These are phyloP conservation scores for Ustilago tritici DNA, from an alignment of 1,284 basidiomycete genomes.

Conservation along the genomic window DNA sequence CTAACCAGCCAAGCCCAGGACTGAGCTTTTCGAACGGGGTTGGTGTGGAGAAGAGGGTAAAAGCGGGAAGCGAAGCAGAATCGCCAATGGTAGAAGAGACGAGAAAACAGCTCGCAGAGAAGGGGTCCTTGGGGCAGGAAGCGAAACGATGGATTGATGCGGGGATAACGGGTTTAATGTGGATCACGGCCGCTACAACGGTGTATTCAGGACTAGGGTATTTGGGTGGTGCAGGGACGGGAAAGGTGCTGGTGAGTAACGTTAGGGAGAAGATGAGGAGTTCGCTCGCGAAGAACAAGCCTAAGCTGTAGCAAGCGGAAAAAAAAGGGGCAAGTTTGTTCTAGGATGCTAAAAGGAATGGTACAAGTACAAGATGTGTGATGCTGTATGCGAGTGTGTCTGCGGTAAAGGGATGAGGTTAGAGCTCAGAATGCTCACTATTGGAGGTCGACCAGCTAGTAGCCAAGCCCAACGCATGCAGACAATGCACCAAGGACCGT, in stretches of 20 bases:
- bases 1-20: constrained; percentile 28
- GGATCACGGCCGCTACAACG: constrained; percentile 87
- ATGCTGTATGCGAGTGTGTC: constrained; percentile 4
- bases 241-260: constrained; percentile 26
- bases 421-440: constrained; percentile 28
- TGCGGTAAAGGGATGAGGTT: neutral
- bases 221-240: constrained; percentile 69
- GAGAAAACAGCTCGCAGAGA: neutral
- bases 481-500: constrained; percentile 26
- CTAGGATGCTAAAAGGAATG: neutral
- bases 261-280: constrained; percentile 10
- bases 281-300: constrained; percentile 3
- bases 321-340: neutral
- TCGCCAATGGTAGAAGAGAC: neutral
- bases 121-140: neutral
- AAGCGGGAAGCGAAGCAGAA: neutral
- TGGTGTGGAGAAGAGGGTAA: neutral
- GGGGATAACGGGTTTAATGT: constrained; percentile 73
- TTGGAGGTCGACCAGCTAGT: constrained; percentile 4
- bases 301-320: neutral
- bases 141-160: constrained; percentile 28
- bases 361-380: neutral
- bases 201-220: constrained; percentile 93
- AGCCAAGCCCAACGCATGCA: constrained; percentile 30
- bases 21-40: constrained; percentile 5